These are phyloP conservation scores for Lantana camara DNA, from an alignment of 257 asterid genomes.

Conservation along the genomic window DNA sequence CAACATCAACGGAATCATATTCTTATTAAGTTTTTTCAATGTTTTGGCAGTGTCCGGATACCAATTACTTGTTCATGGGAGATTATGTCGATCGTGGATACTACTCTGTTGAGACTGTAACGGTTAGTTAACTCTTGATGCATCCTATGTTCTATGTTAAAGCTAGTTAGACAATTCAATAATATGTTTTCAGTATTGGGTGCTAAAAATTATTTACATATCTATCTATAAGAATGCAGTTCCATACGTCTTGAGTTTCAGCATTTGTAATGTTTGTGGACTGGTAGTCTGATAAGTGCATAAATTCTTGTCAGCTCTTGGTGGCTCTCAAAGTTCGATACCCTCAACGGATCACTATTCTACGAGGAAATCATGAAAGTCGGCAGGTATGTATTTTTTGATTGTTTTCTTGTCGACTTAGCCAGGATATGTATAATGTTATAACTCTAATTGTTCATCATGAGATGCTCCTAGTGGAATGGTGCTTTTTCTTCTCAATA, in stretches of 20 bases:
- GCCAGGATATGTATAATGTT: slow-evolving; percentile 19
- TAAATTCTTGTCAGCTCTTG: slow-evolving; percentile 48
- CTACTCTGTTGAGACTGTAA: slow-evolving; percentile 83
- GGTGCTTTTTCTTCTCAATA: background rate
- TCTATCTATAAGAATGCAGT: background rate
- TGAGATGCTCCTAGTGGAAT: slow-evolving; percentile 9
- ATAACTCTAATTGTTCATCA: slow-evolving; percentile 20
- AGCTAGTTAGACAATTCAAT: background rate
- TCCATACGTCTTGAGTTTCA: background rate
- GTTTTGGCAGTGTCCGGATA: slow-evolving; percentile 72
- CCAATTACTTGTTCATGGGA: slow-evolving; percentile 91
- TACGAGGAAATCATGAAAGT: slow-evolving; percentile 83
- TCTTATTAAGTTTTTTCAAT: slow-evolving; percentile 10
- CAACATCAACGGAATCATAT: slow-evolving; percentile 18
- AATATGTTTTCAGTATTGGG: background rate
- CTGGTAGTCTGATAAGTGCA: slow-evolving; percentile 46
- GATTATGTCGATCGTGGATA: slow-evolving; percentile 90
- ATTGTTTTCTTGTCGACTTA: slow-evolving; percentile 21
- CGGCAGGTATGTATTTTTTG: slow-evolving; percentile 60
- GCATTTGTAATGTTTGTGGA: background rate
- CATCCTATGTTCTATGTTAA: background rate
- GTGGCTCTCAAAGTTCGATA: slow-evolving; percentile 67
- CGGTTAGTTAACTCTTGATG: slow-evolving; percentile 47
- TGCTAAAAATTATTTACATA: background rate
- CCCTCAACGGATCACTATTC: slow-evolving; percentile 64